phyloP scores from a whole-genome alignment of 2,329 filamentous ascomycete species.

The Claviceps capensis region DNA sequence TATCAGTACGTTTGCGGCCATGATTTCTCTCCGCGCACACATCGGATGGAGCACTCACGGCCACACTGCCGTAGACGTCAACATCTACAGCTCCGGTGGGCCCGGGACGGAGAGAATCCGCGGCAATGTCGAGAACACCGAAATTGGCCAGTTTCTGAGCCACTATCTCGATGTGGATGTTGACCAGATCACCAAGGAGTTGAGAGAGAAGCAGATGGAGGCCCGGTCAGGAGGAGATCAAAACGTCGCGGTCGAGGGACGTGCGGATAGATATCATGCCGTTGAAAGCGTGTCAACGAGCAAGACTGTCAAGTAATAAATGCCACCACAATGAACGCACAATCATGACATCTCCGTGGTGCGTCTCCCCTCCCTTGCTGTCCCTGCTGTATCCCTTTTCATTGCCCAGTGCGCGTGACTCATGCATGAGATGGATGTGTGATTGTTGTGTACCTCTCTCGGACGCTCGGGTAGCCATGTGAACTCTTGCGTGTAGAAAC shows the following conservation, averaged over 20 bases:
- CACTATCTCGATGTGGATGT: constrained; percentile 72
- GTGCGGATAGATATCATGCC: constrained; percentile 1
- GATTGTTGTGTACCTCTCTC: too few species aligned
- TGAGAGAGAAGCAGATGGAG: constrained; percentile 46
- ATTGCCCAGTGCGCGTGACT: too few species aligned
- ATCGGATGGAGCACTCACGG: constrained; percentile 92
- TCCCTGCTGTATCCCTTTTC: too few species aligned
- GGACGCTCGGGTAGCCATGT: too few species aligned
- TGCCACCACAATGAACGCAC: too few species aligned
- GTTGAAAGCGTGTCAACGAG: not conserved
- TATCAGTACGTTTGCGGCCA: constrained; percentile 55
- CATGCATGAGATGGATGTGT: too few species aligned
- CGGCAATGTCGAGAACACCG: constrained; percentile 91
- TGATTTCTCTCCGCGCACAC: constrained; percentile 77
- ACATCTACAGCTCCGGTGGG: constrained; percentile 75
- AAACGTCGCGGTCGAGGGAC: not conserved
- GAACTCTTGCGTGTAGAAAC: too few species aligned
- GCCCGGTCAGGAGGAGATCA: constrained; percentile 3
- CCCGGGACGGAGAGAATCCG: constrained; percentile 48
- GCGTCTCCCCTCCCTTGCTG: too few species aligned
- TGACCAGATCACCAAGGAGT: constrained; percentile 59
- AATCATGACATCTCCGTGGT: too few species aligned
- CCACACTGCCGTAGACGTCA: constrained; percentile 88
- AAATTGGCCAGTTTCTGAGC: constrained; percentile 70
- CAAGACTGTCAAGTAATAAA: too few species aligned